Evolutionary conservation across 1,284 basidiomycete species (phyloP), one percentile per base, ranked within the genome.

Genomic region (Ceratobasidium sp.): DNA sequence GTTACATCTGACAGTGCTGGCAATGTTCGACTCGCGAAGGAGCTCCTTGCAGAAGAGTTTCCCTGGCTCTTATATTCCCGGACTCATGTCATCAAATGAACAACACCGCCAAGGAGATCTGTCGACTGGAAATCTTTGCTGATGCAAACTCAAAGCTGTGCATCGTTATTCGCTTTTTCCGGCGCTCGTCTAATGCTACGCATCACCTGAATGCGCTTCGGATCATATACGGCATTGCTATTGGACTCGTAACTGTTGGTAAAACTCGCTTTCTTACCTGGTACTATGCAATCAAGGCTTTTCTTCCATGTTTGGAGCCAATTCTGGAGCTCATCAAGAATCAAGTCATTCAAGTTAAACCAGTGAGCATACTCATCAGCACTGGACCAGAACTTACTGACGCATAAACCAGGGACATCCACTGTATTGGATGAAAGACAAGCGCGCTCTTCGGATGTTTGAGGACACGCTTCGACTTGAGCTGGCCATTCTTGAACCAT

Each of bases 81-180:
- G 85, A 86, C 70, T 81, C 83, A 0, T 82, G 82, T 40, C 86
- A 87, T 67, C 83, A 83, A 49, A 80, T 85, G 33, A 83, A 80
- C 63, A 82, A 82, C 58, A 81, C 80, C 0, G 72, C 83, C 51
- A 84, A 85, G 73, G 83, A 86, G 42, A 84, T 86, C 66, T 80
- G 81, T 15, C 66, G 80, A 39, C 75, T 79, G 1, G 42, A 77
- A 20, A 40, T 72, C 1, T 64, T 64, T 0, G 80, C 83, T 60
- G 61, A 67, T 10, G 26, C 67, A 1, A 84, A 83, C 39, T 79
- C 79, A 64, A 77, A 72, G 26, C 23, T 84, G 15, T 80, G 82
- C 0, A 66, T 72, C 0, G 80, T 79, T 2, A 79, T 84, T 61
- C 82, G 79, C 49, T 82, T 75, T 61, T 84, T 84, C 69, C 80